Evolutionary conservation across 2,329 filamentous ascomycete genomes (phyloP), one percentile per base, ranked within the genome.

Genomic region (Metarhizium humberi): DNA sequence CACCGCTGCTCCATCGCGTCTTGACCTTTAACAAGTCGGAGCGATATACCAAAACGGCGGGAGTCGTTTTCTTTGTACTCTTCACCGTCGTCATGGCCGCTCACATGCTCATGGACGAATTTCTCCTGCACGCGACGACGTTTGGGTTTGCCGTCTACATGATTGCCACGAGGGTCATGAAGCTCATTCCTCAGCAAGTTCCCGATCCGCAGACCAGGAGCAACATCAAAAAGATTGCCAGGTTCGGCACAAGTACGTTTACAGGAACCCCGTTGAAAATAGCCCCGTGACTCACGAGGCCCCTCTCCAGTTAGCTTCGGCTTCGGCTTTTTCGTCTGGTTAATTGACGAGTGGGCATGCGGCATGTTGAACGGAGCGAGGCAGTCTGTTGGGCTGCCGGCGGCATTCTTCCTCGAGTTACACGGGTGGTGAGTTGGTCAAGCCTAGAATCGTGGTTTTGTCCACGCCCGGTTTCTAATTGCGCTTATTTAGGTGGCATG

Each of bases 71-170:
- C 2, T 46, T 53, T 0, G 52, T 54, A 1, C 54, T 67, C 0
- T 69, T 69, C 2, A 65, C 59, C 2, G 53, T 67, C 3, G 69
- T 74, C 3, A 74, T 74, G 68, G 64, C 72, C 6, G 67, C 69
- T 0, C 72, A 74, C 40, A 73, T 74, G 66, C 66, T 68, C 14
- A 69, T 74, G 70, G 71, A 74, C 32, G 72, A 74, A 52, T 74
- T 74, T 30, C 45, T 74, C 0, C 62, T 74, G 0, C 72, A 74
- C 49, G 71, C 71, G 0, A 61, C 63, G 0, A 59, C 64, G 0
- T 74, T 74, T 58, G 71, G 67, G 0, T 4, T 70, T 2, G 64
- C 63, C 0, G 65, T 73, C 0, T 69, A 65, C 32, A 45, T 72
- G 11, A 72, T 74, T 43, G 69, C 64, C 3, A 64, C 60, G 1